These are phyloP conservation scores for Microstegium vimineum DNA, from an alignment of 176 grass and related monocot genomes.

Conservation along the genomic window DNA sequence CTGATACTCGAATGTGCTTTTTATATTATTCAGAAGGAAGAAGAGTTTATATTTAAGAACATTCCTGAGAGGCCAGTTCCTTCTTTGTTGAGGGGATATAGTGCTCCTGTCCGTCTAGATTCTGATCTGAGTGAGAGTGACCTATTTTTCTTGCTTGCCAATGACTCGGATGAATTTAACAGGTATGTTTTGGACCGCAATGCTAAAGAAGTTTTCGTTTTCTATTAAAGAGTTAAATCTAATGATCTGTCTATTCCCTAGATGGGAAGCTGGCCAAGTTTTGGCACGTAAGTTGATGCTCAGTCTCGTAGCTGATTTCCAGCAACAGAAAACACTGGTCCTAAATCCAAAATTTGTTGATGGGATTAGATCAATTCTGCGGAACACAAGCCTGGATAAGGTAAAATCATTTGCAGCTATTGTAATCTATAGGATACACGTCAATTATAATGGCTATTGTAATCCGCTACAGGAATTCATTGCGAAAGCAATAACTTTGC, in stretches of 20 bases:
- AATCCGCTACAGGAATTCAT: conserved; percentile 76
- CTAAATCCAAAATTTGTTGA: conserved; percentile 87
- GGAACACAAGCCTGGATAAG: conserved; percentile 77
- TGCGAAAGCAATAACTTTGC: conserved; percentile 90
- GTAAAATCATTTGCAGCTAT: conserved; percentile 33
- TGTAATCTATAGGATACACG: not conserved
- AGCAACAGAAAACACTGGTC: conserved; percentile 70
- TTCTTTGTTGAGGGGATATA: conserved; percentile 88
- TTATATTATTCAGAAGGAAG: conserved; percentile 67
- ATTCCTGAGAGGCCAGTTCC: conserved; percentile 81
- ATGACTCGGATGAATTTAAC: conserved; percentile 99
- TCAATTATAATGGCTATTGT: conserved; percentile 10
- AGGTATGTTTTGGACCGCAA: conserved; percentile 36
- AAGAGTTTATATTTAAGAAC: conserved; percentile 80
- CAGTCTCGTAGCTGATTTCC: conserved; percentile 83
- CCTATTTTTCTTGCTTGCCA: conserved; percentile 93
- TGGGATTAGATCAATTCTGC: conserved; percentile 70
- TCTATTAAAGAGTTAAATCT: conserved; percentile 17
- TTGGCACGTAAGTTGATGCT: conserved; percentile 95
- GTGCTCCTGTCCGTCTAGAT: conserved; percentile 92
- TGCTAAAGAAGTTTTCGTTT: not conserved
- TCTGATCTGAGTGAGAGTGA: conserved; percentile 82
- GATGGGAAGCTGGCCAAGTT: conserved; percentile 98
- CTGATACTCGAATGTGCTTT: conserved; percentile 17
- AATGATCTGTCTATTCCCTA: conserved; percentile 26